A percentile compares a stretch with the other conserved stretches of the same genome.
Evolutionary conservation across 2,329 filamentous ascomycete species (phyloP).

Genomic region (Neobulgaria alba): DNA sequence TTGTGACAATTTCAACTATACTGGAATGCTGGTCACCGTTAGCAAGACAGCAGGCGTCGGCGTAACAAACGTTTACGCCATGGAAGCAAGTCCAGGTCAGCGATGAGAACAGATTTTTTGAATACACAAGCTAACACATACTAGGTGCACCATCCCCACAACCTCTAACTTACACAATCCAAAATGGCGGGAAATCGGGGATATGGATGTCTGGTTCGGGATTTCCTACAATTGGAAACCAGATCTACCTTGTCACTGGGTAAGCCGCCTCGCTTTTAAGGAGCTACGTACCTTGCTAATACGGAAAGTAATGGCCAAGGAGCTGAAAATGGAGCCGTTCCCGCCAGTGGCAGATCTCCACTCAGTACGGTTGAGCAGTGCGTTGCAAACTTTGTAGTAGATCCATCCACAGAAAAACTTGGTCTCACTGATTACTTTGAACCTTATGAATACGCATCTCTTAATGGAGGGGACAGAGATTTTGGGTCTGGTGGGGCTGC

Average conservation of each 20-base stretch:
- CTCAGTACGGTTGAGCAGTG: slow-evolving; percentile 9
- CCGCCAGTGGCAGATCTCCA: slow-evolving; percentile 8
- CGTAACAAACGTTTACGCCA: slow-evolving; percentile 1
- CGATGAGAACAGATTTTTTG: not conserved
- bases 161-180: not conserved
- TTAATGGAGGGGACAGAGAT: slow-evolving; percentile 13
- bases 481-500: slow-evolving; percentile 12
- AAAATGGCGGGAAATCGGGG: slow-evolving; percentile 5
- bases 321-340: no score
- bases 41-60: slow-evolving; percentile 1
- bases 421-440: slow-evolving; percentile 13
- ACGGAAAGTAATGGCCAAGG: no score
- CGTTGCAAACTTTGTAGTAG: slow-evolving; percentile 12
- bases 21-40: slow-evolving; percentile 5
- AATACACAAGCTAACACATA: not conserved
- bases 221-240: not conserved
- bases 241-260: slow-evolving; percentile 9
- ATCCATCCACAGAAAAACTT: slow-evolving; percentile 5
- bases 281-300: no score
- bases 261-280: no score
- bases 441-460: slow-evolving; percentile 8
- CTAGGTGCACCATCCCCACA: not conserved
- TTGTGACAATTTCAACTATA: slow-evolving; percentile 6
- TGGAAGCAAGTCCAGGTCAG: not conserved
- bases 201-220: slow-evolving; percentile 7